Evolutionary conservation across 2,329 filamentous ascomycete species (phyloP).

Genomic region (Passalora sequoiae): DNA sequence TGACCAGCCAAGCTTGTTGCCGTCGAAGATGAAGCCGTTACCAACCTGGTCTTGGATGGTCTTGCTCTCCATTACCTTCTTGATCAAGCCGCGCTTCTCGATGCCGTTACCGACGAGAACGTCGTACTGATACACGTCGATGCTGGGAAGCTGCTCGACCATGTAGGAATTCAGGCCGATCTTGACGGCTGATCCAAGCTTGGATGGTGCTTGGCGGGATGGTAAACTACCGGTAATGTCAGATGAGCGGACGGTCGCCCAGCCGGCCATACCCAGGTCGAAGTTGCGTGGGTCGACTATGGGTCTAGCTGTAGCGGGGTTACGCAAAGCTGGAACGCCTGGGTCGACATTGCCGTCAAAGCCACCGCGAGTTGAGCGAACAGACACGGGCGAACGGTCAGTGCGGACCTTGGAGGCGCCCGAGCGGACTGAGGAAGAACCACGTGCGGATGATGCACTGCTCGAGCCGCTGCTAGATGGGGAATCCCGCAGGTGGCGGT

Average conservation of each 20-base stretch:
- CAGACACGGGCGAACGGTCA: background rate
- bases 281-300: constrained; percentile 25
- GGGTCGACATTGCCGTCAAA: constrained; percentile 22
- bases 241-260: constrained; percentile 27
- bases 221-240: constrained; percentile 16
- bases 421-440: constrained; percentile 7
- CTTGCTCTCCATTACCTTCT: constrained; percentile 69
- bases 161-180: constrained; percentile 68
- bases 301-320: constrained; percentile 9
- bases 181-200: constrained; percentile 36
- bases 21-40: constrained; percentile 69
- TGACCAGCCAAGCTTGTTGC: constrained; percentile 80
- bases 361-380: constrained; percentile 8
- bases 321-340: constrained; percentile 7
- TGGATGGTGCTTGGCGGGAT: constrained; percentile 35
- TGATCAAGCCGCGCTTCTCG: constrained; percentile 62
- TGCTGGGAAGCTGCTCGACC: constrained; percentile 56
- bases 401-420: constrained; percentile 1
- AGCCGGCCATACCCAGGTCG: constrained; percentile 24
- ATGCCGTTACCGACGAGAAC: constrained; percentile 59
- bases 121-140: constrained; percentile 75
- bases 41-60: constrained; percentile 53
- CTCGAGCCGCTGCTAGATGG: constrained; percentile 6
- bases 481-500: constrained; percentile 5
- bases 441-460: constrained; percentile 8